Conservation (phyloP, 2,329 filamentous ascomycete species). For the Claviceps fusiformis region DNA sequence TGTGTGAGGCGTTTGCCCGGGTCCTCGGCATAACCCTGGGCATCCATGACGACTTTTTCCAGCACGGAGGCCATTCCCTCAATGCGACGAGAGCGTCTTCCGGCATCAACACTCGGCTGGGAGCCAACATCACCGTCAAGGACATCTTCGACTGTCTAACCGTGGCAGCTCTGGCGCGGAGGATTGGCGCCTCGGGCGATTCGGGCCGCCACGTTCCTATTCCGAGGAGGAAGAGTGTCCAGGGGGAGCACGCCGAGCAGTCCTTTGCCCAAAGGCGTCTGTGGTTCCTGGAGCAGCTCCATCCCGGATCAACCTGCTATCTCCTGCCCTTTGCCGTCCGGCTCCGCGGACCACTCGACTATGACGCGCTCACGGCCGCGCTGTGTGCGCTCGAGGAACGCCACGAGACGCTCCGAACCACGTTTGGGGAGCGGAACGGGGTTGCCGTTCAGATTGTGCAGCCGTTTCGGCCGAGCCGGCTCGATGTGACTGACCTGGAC, state of each 20-base stretch:
- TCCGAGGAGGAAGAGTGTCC: neutral
- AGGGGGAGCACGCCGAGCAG: neutral
- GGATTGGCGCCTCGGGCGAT: neutral
- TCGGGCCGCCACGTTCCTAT: neutral
- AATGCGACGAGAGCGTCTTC: neutral
- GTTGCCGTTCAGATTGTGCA: neutral
- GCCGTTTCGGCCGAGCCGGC: neutral
- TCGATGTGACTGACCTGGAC: neutral
- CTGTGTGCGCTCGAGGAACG: neutral
- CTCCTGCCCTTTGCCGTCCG: neutral
- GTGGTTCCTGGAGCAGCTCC: neutral
- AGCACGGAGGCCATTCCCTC: neutral
- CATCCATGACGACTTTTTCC: neutral
- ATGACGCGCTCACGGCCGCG: neutral
- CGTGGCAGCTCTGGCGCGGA: neutral
- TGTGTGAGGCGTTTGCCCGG: neutral
- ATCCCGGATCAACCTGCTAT: neutral
- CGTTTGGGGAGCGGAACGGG: neutral
- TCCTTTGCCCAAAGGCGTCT: neutral
- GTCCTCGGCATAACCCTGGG: neutral
- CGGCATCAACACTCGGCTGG: neutral
- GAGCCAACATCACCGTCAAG: neutral
- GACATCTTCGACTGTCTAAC: neutral
- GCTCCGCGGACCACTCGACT: neutral
- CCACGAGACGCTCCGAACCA: neutral